Conservation (phyloP, 2,329 filamentous ascomycete species). For the Paracoccidioides lutzii region DNA sequence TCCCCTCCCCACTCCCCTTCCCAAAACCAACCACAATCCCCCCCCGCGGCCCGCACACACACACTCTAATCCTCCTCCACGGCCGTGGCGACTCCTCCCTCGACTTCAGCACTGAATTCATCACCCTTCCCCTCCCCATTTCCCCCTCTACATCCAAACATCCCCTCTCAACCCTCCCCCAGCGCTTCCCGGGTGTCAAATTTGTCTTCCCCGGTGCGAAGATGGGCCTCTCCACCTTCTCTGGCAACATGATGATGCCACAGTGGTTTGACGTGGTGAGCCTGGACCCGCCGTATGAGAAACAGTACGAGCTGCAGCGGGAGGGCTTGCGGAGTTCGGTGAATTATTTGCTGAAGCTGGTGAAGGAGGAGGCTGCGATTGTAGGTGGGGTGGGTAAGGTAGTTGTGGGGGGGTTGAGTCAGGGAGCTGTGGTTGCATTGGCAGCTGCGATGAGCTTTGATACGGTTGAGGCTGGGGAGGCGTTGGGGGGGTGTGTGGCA, state of each 20-base stretch:
- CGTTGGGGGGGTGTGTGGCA: constrained; percentile 30
- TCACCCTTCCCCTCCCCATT: constrained; percentile 10
- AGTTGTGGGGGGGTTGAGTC: constrained; percentile 15
- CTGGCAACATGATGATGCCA: constrained; percentile 16
- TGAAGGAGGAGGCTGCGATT: constrained; percentile 12
- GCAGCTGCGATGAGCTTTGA: constrained; percentile 11
- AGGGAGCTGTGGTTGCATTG: constrained; percentile 14
- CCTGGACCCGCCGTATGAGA: constrained; percentile 11
- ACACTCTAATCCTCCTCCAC: constrained; percentile 32
- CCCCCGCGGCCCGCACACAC: constrained; percentile 17
- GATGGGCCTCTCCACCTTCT: constrained; percentile 13
- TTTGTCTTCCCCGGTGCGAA: constrained; percentile 27
- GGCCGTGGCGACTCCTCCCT: constrained; percentile 26
- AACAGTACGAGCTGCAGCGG: constrained; percentile 13
- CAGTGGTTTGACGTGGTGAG: constrained; percentile 30
- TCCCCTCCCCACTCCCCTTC: not conserved
- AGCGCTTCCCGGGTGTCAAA: constrained; percentile 23
- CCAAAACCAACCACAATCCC: constrained; percentile 11
- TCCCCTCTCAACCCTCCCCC: constrained; percentile 14
- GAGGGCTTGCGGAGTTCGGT: constrained; percentile 15
- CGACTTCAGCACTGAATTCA: constrained; percentile 24
- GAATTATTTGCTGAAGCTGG: constrained; percentile 10
- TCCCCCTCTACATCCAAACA: not conserved
- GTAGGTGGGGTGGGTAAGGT: not conserved
- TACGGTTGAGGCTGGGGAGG: constrained; percentile 3